These are phyloP conservation scores for Xerocomellus chrysenteron DNA, from an alignment of 768 basidiomycete species.

Conservation along the genomic window DNA sequence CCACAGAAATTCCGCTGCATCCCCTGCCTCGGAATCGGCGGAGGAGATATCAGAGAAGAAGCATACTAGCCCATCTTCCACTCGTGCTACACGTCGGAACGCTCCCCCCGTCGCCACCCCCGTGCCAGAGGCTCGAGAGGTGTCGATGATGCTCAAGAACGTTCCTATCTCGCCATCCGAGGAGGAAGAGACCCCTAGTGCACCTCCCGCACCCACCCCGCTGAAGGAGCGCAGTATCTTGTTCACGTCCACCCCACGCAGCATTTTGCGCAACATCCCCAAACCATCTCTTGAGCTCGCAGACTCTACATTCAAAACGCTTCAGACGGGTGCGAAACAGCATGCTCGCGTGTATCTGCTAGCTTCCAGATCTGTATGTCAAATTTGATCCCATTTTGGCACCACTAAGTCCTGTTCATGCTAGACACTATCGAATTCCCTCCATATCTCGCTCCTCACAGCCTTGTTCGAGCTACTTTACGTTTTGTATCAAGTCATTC, in stretches of 20 bases:
- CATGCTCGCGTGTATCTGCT: slow-evolving; percentile 20
- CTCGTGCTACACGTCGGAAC: slow-evolving; percentile 23
- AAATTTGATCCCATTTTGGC: neutral
- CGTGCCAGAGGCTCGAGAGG: slow-evolving; percentile 46
- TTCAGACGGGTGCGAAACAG: slow-evolving; percentile 20
- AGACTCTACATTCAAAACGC: slow-evolving; percentile 18
- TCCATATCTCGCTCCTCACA: slow-evolving; percentile 58
- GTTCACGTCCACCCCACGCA: slow-evolving; percentile 28
- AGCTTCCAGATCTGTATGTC: slow-evolving; percentile 30
- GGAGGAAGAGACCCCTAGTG: slow-evolving; percentile 11
- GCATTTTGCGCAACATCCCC: slow-evolving; percentile 24
- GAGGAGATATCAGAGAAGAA: slow-evolving; percentile 18
- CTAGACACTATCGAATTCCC: slow-evolving; percentile 64
- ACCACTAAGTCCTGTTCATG: neutral
- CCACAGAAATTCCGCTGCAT: slow-evolving; percentile 14
- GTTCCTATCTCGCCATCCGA: slow-evolving; percentile 40
- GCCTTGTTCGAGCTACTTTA: slow-evolving; percentile 53
- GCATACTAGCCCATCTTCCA: slow-evolving; percentile 16
- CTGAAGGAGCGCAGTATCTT: slow-evolving; percentile 13
- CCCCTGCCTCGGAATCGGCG: slow-evolving; percentile 12
- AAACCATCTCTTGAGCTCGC: slow-evolving; percentile 22
- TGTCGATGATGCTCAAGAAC: slow-evolving; percentile 53
- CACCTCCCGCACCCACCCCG: slow-evolving; percentile 12
- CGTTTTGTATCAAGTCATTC: slow-evolving; percentile 51
- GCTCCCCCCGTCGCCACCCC: slow-evolving; percentile 44